Evolutionary conservation across 2,329 filamentous ascomycete genomes (phyloP).

Genomic region (Verruconis gallopava): DNA sequence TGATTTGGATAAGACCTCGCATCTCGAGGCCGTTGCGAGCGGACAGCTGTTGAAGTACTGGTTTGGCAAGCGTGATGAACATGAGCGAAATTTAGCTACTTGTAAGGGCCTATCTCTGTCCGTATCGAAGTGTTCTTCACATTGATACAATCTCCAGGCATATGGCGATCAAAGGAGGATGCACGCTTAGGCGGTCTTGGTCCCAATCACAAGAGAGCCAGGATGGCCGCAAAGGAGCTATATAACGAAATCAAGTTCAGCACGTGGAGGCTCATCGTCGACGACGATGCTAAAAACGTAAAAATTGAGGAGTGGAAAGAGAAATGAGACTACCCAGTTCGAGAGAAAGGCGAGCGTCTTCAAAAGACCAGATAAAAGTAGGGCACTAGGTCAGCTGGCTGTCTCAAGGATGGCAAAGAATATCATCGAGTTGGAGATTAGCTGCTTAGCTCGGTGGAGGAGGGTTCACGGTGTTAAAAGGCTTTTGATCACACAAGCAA

Average conservation of each 20-base stretch:
- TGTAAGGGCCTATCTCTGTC: slow-evolving; percentile 21
- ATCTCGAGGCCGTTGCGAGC: slow-evolving; percentile 64
- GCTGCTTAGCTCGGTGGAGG: too few species aligned
- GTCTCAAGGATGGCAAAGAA: too few species aligned
- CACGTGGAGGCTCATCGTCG: not conserved
- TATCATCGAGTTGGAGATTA: too few species aligned
- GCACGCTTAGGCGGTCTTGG: not conserved
- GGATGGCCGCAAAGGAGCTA: not conserved
- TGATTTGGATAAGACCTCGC: slow-evolving; percentile 62
- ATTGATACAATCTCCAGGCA: not conserved
- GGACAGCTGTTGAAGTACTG: slow-evolving; percentile 87
- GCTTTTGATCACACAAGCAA: too few species aligned
- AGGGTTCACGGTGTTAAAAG: too few species aligned
- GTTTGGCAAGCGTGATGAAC: slow-evolving; percentile 62
- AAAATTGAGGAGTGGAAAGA: not conserved
- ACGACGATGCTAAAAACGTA: not conserved
- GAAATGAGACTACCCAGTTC: too few species aligned
- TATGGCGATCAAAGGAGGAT: not conserved
- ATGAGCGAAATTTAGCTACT: slow-evolving; percentile 69
- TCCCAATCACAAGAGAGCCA: not conserved
- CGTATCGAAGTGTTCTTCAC: not conserved
- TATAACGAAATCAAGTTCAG: not conserved
- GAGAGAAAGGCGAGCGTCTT: too few species aligned
- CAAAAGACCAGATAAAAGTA: too few species aligned
- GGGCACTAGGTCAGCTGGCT: too few species aligned